Percentiles rank a stretch among this genome's conserved stretches.
phyloP scores from a whole-genome alignment of 2,329 filamentous ascomycete genomes.

The Penicillium sp. region DNA sequence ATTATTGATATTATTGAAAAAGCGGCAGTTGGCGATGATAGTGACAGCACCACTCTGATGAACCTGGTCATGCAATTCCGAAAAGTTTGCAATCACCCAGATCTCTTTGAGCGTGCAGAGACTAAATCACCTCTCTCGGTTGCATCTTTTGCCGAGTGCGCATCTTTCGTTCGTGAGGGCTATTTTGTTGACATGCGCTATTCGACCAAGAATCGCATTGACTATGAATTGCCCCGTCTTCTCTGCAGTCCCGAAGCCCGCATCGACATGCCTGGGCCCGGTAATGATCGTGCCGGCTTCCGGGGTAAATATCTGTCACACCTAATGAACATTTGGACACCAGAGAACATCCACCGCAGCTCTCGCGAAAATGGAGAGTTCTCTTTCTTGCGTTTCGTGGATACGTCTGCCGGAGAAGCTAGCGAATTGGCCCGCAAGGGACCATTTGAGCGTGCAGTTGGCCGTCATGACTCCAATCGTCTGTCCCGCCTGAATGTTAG shows the following conservation, averaged over 20 bases:
- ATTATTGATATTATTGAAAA: constrained; percentile 99
- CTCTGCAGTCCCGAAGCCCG: constrained; percentile 82
- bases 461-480: constrained; percentile 59
- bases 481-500: constrained; percentile 68
- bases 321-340: constrained; percentile 88
- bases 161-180: constrained; percentile 91
- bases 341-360: constrained; percentile 74
- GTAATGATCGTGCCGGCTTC: constrained; percentile 80
- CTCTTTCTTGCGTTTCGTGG: constrained; percentile 87
- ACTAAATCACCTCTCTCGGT: constrained; percentile 84
- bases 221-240: constrained; percentile 79
- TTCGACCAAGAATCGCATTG: constrained; percentile 82
- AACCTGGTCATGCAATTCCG: constrained; percentile 99
- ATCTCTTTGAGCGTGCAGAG: constrained; percentile 93
- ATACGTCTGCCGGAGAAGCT: constrained; percentile 74
- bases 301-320: constrained; percentile 75
- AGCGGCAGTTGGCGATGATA: constrained; percentile 88
- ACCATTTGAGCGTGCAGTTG: constrained; percentile 73
- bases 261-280: constrained; percentile 71
- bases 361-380: constrained; percentile 68
- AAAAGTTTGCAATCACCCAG: constrained; percentile 98
- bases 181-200: constrained; percentile 79
- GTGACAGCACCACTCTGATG: constrained; percentile 95
- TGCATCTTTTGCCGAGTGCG: constrained; percentile 90
- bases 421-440: constrained; percentile 70